Evolutionary conservation across 331 rosid genomes (phyloP).

Genomic region (Quercus phellos): DNA sequence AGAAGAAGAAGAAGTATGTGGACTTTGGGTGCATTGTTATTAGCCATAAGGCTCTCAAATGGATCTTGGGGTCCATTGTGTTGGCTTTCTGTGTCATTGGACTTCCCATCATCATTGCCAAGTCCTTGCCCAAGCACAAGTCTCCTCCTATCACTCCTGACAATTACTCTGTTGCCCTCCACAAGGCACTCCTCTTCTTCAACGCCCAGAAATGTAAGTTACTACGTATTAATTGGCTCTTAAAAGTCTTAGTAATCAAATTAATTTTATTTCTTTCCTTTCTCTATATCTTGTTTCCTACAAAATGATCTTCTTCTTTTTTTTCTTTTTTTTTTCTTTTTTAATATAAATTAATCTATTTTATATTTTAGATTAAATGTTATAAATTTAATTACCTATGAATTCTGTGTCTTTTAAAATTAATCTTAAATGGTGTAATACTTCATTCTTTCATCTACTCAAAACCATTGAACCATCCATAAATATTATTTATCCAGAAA

Average conservation of each 20-base stretch:
- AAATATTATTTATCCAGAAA: too few species aligned
- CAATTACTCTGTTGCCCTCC: constrained; percentile 25
- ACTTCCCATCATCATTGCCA: constrained; percentile 25
- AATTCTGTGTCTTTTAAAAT: too few species aligned
- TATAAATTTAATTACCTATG: too few species aligned
- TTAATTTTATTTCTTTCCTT: not conserved
- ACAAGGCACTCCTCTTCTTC: constrained; percentile 33
- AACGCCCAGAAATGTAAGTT: constrained; percentile 38
- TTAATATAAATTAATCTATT: too few species aligned
- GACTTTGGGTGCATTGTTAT: constrained; percentile 29
- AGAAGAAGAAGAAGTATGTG: constrained; percentile 26
- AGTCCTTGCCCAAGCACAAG: constrained; percentile 16
- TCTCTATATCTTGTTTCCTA: not conserved
- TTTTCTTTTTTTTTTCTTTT: too few species aligned
- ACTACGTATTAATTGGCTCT: not conserved
- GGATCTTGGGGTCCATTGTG: constrained; percentile 3
- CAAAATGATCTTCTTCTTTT: too few species aligned
- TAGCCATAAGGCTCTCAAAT: constrained; percentile 20
- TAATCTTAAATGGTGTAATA: too few species aligned
- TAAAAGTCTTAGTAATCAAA: not conserved
- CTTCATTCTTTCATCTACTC: too few species aligned
- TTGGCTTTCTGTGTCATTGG: constrained; percentile 21
- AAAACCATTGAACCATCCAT: too few species aligned
- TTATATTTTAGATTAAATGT: too few species aligned
- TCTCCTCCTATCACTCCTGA: constrained; percentile 12